These are phyloP conservation scores for Fusarium anthophilum DNA, from an alignment of 2,329 filamentous ascomycete species.

Conservation along the genomic window DNA sequence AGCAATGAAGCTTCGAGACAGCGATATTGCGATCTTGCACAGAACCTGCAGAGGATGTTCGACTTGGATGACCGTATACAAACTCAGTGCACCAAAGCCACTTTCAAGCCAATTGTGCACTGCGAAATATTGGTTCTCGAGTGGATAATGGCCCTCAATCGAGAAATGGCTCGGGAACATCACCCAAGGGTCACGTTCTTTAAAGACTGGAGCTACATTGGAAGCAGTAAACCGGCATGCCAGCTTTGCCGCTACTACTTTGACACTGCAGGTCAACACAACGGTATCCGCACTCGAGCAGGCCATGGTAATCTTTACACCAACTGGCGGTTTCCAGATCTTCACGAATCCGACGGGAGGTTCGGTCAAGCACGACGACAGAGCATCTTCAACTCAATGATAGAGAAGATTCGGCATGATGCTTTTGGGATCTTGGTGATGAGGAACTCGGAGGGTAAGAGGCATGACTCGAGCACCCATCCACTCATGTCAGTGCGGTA, in stretches of 20 bases:
- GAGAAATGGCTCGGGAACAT: neutral
- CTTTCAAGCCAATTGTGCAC: constrained; percentile 48
- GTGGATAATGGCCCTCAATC: constrained; percentile 26
- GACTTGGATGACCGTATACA: constrained; percentile 39
- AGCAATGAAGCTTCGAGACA: neutral
- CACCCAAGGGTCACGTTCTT: constrained; percentile 42
- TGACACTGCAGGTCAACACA: constrained; percentile 20
- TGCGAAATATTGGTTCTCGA: constrained; percentile 48
- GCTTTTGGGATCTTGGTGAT: constrained; percentile 42
- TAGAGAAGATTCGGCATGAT: constrained; percentile 41
- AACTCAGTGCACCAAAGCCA: neutral
- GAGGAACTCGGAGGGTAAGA: constrained; percentile 40
- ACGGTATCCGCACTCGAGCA: constrained; percentile 40
- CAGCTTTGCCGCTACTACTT: constrained; percentile 52
- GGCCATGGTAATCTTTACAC: constrained; percentile 52
- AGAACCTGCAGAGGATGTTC: constrained; percentile 34
- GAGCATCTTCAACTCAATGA: constrained; percentile 42
- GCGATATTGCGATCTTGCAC: constrained; percentile 15
- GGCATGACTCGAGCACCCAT: constrained; percentile 47
- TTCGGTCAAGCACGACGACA: constrained; percentile 19
- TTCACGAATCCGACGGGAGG: constrained; percentile 24
- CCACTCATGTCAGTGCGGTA: constrained; percentile 10
- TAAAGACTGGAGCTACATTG: constrained; percentile 49
- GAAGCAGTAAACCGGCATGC: constrained; percentile 53
- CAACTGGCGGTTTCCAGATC: constrained; percentile 51